Evolutionary conservation across 768 basidiomycete species (phyloP).

Genomic region (Lentinula sp.): DNA sequence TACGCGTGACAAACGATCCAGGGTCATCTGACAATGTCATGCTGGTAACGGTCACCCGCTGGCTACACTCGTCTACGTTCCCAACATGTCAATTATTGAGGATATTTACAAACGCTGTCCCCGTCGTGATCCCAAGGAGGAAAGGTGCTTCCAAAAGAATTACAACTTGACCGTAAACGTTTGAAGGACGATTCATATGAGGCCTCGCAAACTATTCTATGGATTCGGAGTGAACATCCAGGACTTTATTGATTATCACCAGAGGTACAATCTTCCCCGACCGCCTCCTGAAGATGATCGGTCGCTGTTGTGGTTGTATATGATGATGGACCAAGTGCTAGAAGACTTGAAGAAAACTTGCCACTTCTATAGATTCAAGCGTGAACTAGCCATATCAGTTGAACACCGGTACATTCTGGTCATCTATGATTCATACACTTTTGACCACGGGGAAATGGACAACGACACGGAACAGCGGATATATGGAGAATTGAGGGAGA

Average conservation of each 20-base stretch:
- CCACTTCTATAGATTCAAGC: neutral
- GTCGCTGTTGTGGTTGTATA: neutral
- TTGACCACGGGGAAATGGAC: neutral
- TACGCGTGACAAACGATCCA: no score
- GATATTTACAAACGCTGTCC: no score
- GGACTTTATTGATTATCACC: neutral
- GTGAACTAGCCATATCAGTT: neutral
- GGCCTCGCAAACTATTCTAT: neutral
- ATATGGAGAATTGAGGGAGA: neutral
- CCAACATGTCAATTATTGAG: no score
- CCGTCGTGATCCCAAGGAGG: neutral
- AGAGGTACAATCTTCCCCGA: neutral
- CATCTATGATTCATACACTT: neutral
- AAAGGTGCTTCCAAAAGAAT: neutral
- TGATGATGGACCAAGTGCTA: neutral
- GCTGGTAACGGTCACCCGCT: no score
- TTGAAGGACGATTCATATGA: neutral
- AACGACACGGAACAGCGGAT: neutral
- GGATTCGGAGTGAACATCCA: neutral
- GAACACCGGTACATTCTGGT: neutral
- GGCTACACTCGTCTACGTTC: no score
- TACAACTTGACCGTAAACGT: neutral
- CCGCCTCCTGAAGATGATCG: neutral
- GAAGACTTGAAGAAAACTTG: neutral
- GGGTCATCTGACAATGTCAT: no score